These are phyloP conservation scores for Lactarius sanguifluus DNA, from an alignment of 768 basidiomycete species.

Conservation along the genomic window DNA sequence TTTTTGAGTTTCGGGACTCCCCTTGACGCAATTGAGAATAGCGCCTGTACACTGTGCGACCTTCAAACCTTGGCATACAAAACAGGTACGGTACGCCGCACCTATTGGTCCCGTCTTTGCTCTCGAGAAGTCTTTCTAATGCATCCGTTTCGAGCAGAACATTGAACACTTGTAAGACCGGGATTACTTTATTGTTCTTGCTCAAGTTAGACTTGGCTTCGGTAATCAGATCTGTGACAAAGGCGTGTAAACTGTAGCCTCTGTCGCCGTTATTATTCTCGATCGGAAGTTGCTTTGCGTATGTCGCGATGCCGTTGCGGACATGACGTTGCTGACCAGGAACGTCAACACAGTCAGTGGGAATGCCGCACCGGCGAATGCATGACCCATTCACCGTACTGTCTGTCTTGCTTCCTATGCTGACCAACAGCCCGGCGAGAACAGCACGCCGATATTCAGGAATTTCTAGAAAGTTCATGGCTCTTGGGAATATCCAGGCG, in stretches of 20 bases:
- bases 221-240: conserved; percentile 58
- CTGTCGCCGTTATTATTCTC: conserved; percentile 29
- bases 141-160: conserved; percentile 69
- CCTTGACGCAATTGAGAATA: conserved; percentile 58
- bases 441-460: conserved; percentile 59
- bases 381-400: conserved; percentile 64
- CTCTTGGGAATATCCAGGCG: conserved; percentile 71
- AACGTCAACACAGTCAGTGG: conserved; percentile 26
- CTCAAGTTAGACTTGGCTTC: conserved; percentile 53
- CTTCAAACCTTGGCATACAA: not conserved
- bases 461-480: conserved; percentile 63
- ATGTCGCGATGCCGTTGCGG: conserved; percentile 57
- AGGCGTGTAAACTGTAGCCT: conserved; percentile 49
- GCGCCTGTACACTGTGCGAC: conserved; percentile 46
- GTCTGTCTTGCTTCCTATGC: conserved; percentile 80
- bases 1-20: conserved; percentile 75
- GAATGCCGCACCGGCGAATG: conserved; percentile 23
- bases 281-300: conserved; percentile 54
- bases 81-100: conserved; percentile 36
- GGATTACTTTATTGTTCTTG: conserved; percentile 77
- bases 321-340: conserved; percentile 64
- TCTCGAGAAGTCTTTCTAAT: conserved; percentile 49
- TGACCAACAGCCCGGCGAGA: conserved; percentile 71
- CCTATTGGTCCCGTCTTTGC: conserved; percentile 51
- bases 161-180: conserved; percentile 74